Evolutionary conservation across 2,329 filamentous ascomycete species (phyloP).

Genomic region (Ascochyta fabae): DNA sequence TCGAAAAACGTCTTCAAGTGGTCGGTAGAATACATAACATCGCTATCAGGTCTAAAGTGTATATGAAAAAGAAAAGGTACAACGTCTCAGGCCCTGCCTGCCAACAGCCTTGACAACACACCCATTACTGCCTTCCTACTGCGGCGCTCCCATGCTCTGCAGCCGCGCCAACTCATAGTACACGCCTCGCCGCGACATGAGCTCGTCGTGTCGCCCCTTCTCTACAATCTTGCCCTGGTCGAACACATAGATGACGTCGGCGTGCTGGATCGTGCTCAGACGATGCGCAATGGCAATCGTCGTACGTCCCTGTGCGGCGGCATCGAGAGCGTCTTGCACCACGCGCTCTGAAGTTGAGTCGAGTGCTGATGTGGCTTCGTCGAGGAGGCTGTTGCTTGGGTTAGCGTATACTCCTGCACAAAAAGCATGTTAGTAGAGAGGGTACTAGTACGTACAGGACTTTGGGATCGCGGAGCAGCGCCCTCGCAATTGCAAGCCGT

Average conservation of each 20-base stretch:
- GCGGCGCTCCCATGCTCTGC: slow-evolving; percentile 46
- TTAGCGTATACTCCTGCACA: slow-evolving; percentile 68
- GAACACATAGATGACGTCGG: slow-evolving; percentile 96
- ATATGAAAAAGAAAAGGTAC: background rate
- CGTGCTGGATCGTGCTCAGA: slow-evolving; percentile 90
- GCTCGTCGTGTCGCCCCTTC: slow-evolving; percentile 76
- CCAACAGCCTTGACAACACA: too few species aligned
- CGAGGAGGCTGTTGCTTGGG: slow-evolving; percentile 34
- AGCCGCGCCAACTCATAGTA: slow-evolving; percentile 49
- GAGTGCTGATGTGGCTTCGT: slow-evolving; percentile 49
- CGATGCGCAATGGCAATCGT: slow-evolving; percentile 95
- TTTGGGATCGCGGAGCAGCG: slow-evolving; percentile 88
- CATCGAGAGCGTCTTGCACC: slow-evolving; percentile 80
- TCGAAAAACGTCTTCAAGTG: too few species aligned
- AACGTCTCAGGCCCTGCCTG: slow-evolving; percentile 1
- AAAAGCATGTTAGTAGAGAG: slow-evolving; percentile 69
- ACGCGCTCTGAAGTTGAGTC: slow-evolving; percentile 67
- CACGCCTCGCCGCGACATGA: slow-evolving; percentile 49
- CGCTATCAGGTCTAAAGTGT: slow-evolving; percentile 10
- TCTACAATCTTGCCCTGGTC: slow-evolving; percentile 88
- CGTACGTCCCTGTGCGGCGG: slow-evolving; percentile 83
- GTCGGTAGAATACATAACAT: background rate
- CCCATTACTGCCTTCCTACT: slow-evolving; percentile 16
- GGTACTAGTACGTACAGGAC: slow-evolving; percentile 71
- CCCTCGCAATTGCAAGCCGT: slow-evolving; percentile 90